Base-by-base conservation (phyloP, 352 stramenopile species). In the Phytophthora megakarya region DNA sequence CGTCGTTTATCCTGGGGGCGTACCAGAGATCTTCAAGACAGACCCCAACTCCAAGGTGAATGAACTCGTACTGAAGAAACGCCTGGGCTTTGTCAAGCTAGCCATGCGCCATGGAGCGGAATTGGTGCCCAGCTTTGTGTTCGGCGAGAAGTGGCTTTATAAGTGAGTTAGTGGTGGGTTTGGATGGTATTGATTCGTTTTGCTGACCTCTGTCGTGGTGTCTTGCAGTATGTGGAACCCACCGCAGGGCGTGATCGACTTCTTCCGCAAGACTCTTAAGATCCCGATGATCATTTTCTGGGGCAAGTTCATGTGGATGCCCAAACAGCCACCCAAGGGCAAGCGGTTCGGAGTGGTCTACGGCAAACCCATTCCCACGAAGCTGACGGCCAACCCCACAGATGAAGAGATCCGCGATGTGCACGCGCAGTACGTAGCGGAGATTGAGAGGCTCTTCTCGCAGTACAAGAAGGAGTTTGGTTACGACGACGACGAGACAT, bases 111-210 rank as follows among this genome's bases (percentile, higher is more conserved):
- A 93, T 38, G 82, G 82, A 12, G 85, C 82, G 1, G 80, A 92
- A 21, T 76, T 93, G 50, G 85, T 93, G 21, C 85, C 85, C 5
- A 84, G 71, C 13, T 92, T 92, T 44, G 85, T 92, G 12, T 93
- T 93, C 49, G 76, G 76, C 46, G 85, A 93, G 54, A 93, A 93
- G 70, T 92, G 71, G 61, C 73, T 92, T 16, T 92, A 90, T 75
- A 88, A 89, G 77, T 86, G 56, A 44, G 72, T 82, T 3, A 25
- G 1, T 13, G 39, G 37, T 43, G n/a, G 9, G 10, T n/a, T 50
- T 61, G 38, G 19, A n/a, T 45, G 57, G 15, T 21, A 44, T 32
- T 49, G 1, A 40, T 39, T 30, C 19, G 8, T 13, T 18, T 15
- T 54, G 38, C 40, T 68, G 53, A 65, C 26, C 9, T 25, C 9